A percentile compares a stretch with the other conserved stretches of the same genome.
phyloP scores from a whole-genome alignment of 225 moss, liverwort and hornwort genomes.

The Pseudisothecium myosuroides region DNA sequence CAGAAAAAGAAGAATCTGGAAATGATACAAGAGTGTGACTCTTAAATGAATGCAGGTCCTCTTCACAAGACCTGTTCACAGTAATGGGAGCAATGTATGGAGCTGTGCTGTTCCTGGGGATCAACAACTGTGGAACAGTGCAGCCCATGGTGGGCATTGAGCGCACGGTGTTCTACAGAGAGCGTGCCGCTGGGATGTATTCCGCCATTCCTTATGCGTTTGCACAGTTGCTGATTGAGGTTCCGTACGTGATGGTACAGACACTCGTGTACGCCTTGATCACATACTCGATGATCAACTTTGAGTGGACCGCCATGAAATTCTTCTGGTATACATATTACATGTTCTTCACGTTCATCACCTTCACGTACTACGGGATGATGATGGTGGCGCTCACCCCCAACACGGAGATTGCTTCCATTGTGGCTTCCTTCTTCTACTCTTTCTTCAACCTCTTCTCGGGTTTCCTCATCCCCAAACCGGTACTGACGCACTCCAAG shows the following conservation, averaged over 20 bases:
- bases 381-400: constrained; percentile 55
- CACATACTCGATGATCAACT: constrained; percentile 40
- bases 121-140: constrained; percentile 52
- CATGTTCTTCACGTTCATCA: constrained; percentile 49
- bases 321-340: constrained; percentile 39
- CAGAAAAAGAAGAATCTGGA: background rate
- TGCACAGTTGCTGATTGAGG: constrained; percentile 35
- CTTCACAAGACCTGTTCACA: constrained; percentile 27
- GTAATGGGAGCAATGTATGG: constrained; percentile 50
- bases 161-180: constrained; percentile 38
- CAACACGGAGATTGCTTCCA: constrained; percentile 22
- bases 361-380: constrained; percentile 44
- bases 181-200: constrained; percentile 42
- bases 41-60: background rate
- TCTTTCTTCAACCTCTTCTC: constrained; percentile 60
- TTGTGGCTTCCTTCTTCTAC: constrained; percentile 46
- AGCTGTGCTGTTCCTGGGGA: constrained; percentile 35
- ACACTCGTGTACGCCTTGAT: constrained; percentile 10
- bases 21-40: background rate
- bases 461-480: constrained; percentile 39
- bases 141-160: constrained; percentile 60
- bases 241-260: constrained; percentile 23
- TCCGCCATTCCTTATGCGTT: constrained; percentile 32
- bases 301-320: constrained; percentile 23
- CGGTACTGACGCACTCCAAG: background rate